Conservation (phyloP, 2,329 filamentous ascomycete species). For the Talaromyces sp. region DNA sequence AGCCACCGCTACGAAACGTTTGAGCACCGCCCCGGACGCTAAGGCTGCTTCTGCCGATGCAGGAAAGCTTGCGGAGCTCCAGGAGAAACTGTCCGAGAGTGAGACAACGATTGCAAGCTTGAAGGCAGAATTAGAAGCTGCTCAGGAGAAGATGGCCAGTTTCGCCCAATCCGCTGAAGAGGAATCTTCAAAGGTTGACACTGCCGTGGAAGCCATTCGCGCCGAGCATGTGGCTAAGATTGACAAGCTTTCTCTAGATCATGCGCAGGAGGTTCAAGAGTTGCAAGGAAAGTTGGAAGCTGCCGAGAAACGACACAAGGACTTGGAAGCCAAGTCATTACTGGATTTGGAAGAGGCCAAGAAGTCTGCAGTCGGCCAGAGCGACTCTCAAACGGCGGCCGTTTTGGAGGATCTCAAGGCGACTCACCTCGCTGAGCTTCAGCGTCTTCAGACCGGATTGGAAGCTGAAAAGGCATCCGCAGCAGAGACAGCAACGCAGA, state of each 20-base stretch:
- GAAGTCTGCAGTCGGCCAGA: conserved; percentile 35
- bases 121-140: conserved; percentile 35
- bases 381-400: conserved; percentile 36
- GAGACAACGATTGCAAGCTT: conserved; percentile 36
- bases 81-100: conserved; percentile 38
- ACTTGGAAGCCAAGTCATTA: conserved; percentile 37
- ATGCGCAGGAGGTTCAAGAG: conserved; percentile 35
- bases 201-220: conserved; percentile 30
- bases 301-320: conserved; percentile 37
- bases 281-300: conserved; percentile 38
- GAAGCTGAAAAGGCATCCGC: conserved; percentile 35
- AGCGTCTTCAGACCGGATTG: conserved; percentile 37
- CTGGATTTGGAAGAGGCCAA: conserved; percentile 42
- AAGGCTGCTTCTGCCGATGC: conserved; percentile 30
- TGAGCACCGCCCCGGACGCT: conserved; percentile 36
- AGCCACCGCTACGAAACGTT: conserved; percentile 31
- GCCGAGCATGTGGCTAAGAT: conserved; percentile 37
- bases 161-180: conserved; percentile 31
- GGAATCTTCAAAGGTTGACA: conserved; percentile 25
- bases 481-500: conserved; percentile 31
- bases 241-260: conserved; percentile 32
- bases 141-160: conserved; percentile 37
- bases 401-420: conserved; percentile 41
- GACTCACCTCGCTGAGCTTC: conserved; percentile 37
- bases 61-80: conserved; percentile 37